A percentile compares a stretch with the other conserved stretches of the same genome.
These are phyloP conservation scores for Barnettozyma vustinii DNA, from an alignment of 805 yeast species.

Conservation along the genomic window DNA sequence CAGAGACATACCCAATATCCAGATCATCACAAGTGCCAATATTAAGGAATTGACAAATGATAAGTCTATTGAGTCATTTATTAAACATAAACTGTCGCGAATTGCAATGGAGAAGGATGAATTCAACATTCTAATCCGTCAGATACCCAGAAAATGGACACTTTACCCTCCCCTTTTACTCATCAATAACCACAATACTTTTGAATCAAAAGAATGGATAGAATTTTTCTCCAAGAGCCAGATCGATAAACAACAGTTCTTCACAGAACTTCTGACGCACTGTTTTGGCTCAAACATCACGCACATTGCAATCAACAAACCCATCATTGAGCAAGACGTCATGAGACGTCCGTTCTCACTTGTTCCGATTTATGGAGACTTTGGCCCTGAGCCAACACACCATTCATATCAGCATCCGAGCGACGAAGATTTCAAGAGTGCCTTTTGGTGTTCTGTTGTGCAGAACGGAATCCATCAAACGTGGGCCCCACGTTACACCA, in stretches of 20 bases:
- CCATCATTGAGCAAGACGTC: conserved; percentile 49
- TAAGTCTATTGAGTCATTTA: not conserved
- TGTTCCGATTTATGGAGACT: conserved; percentile 57
- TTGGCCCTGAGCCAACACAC: conserved; percentile 42
- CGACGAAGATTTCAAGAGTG: conserved; percentile 37
- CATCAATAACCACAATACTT: conserved; percentile 45
- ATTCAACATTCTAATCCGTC: not conserved
- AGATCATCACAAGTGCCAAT: not conserved
- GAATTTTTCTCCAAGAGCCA: conserved; percentile 11
- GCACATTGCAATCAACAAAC: conserved; percentile 68
- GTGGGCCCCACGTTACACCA: conserved; percentile 83
- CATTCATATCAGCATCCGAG: conserved; percentile 32
- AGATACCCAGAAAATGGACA: conserved; percentile 50
- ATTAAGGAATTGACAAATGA: not conserved
- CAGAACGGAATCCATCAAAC: conserved; percentile 75
- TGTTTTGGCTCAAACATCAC: conserved; percentile 30
- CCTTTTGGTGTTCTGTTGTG: conserved; percentile 65
- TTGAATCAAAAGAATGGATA: conserved; percentile 35
- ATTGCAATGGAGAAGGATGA: not conserved
- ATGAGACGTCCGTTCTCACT: conserved; percentile 64
- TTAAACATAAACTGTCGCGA: not conserved
- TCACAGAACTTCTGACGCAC: conserved; percentile 18
- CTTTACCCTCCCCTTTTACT: conserved; percentile 65
- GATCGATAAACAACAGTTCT: conserved; percentile 14
- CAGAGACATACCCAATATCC: not conserved